Conservation (phyloP, 148 eudicot genomes). For the Chenopodium berlandieri region DNA sequence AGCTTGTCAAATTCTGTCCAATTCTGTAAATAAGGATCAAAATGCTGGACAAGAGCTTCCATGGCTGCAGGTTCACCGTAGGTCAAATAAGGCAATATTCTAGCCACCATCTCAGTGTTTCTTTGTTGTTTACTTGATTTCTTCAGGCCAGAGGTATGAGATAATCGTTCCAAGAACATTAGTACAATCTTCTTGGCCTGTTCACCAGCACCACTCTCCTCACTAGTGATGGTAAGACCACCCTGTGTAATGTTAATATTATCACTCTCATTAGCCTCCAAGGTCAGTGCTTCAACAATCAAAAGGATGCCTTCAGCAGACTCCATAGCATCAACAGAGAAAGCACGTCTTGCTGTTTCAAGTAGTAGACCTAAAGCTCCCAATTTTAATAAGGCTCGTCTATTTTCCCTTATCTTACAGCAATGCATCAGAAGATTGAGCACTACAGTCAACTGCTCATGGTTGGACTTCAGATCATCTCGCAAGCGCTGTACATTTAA, state of each 20-base stretch:
- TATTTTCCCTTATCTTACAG: constrained; percentile 93
- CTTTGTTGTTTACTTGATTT: constrained; percentile 96
- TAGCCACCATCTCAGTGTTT: constrained; percentile 99
- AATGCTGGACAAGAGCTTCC: constrained; percentile 96
- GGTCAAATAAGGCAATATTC: constrained; percentile 95
- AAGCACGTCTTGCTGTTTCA: constrained; percentile 96
- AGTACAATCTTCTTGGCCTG: constrained; percentile 98
- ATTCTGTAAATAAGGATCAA: constrained; percentile 70
- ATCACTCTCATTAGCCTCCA: constrained; percentile 97
- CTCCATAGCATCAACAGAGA: constrained; percentile 98
- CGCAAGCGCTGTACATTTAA: constrained; percentile 58
- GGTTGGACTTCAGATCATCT: constrained; percentile 90
- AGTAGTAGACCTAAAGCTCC: constrained; percentile 90
- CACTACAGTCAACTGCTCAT: constrained; percentile 85
- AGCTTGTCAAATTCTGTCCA: constrained; percentile 83
- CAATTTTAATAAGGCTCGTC: constrained; percentile 71
- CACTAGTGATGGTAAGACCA: constrained; percentile 68
- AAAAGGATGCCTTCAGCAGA: constrained; percentile 98
- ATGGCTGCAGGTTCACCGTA: constrained; percentile 96
- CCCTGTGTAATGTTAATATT: constrained; percentile 65
- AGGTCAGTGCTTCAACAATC: constrained; percentile 90
- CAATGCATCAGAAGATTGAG: constrained; percentile 92
- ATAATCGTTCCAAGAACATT: constrained; percentile 91
- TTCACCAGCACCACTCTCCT: constrained; percentile 77
- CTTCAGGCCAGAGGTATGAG: constrained; percentile 77